These are phyloP conservation scores for Tilletia setariae DNA, from an alignment of 1,284 basidiomycete species.

Conservation along the genomic window DNA sequence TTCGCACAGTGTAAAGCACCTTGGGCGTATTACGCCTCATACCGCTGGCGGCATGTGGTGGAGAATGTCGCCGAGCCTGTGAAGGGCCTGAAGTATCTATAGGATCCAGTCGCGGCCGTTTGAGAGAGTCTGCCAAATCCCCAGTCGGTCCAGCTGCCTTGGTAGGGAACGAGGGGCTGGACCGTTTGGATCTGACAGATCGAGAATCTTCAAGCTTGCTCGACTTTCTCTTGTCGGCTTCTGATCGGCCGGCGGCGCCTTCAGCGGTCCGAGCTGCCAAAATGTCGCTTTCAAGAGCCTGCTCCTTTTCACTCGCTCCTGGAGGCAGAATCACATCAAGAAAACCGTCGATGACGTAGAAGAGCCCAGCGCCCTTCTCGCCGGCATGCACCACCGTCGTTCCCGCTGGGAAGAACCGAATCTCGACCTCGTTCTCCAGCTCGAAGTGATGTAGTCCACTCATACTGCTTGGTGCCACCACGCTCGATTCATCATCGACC, in stretches of 20 bases:
- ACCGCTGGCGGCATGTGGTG: neutral
- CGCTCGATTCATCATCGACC: constrained; percentile 25
- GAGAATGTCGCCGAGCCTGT: neutral
- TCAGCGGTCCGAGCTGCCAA: constrained; percentile 10
- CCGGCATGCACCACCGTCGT: constrained; percentile 82
- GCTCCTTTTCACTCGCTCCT: constrained; percentile 24
- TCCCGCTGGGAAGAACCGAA: constrained; percentile 85
- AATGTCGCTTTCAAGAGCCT: constrained; percentile 9
- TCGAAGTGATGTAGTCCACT: constrained; percentile 55
- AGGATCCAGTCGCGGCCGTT: neutral
- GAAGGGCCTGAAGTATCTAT: neutral
- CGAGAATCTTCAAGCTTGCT: neutral
- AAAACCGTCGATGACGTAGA: constrained; percentile 97
- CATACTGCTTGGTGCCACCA: constrained; percentile 19
- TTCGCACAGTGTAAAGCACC: constrained; percentile 79
- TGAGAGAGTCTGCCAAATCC: neutral
- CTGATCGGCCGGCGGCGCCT: neutral
- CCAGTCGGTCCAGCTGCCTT: neutral
- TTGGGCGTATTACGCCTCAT: constrained; percentile 24
- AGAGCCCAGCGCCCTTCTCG: constrained; percentile 84
- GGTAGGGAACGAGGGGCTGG: neutral
- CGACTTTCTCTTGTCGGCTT: neutral
- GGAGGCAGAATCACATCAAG: constrained; percentile 80
- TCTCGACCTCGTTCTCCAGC: constrained; percentile 92
- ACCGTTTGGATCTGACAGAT: neutral